Evolutionary conservation across 2,329 filamentous ascomycete genomes (phyloP), one percentile per base, ranked within the genome.

Genomic region (Phoma sp.): DNA sequence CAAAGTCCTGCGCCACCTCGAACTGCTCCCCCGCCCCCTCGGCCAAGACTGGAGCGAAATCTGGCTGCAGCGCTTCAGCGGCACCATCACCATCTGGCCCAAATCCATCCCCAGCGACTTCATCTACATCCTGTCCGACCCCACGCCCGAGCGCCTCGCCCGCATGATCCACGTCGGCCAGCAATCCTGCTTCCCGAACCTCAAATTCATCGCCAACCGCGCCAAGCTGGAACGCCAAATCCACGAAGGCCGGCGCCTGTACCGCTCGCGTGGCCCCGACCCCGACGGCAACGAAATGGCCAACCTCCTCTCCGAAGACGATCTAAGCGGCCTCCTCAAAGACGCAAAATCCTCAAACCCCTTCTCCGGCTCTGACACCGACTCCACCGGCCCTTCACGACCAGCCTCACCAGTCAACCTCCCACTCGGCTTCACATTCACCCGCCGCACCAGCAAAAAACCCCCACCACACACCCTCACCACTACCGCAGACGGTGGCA

Each of bases 1-100:
- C 32, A 95, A 95, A 72, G 93, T 99, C 17, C 84, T 98, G 34
- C 88, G 93, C 1, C 92, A 97, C 71, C 84, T 98, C 0, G 95
- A 99, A 75, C 82, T 99, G 4, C 84, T 99, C 0, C 95, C 95
- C 0, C 87, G 95, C 0, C 92, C 92, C 0, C 76, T 98, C 18
- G 93, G 93, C 2, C 93, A 98, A 74, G 95, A 99, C 73, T 99
- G 95, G 95, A 93, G 89, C 53, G 90, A 96, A 75, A 87, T 99
- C 18, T 99, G 93, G 91, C 83, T 99, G 40, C 95, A 99, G 74
- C 87, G 92, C 53, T 99, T 99, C 74, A 90, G 89, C 59, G 95
- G 95, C 23, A 98, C 92, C 9, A 89, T 98, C 59, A 99, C 95
- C 11, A 93, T 99, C 68, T 98, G 93, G 93, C 95, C 95, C 7